phyloP scores from a whole-genome alignment of 2,329 filamentous ascomycete species.

The Trichoderma sp. region DNA sequence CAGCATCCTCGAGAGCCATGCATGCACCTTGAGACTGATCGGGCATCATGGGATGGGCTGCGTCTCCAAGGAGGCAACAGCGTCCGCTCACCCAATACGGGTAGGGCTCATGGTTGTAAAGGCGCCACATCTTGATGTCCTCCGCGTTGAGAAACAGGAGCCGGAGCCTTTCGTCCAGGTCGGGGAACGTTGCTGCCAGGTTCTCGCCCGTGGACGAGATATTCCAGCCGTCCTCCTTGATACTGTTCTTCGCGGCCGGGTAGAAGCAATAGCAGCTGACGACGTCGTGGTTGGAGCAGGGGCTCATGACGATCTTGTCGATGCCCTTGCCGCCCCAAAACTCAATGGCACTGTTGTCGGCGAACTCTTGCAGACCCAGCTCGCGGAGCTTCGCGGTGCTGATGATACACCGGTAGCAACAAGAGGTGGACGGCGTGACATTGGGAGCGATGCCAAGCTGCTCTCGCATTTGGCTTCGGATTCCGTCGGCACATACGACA shows the following conservation, averaged over 20 bases:
- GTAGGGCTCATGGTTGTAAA: conserved; percentile 53
- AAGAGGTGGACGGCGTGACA: conserved; percentile 55
- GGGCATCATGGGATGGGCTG: conserved; percentile 68
- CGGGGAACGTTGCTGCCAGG: conserved; percentile 58
- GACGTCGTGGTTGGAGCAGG: conserved; percentile 62
- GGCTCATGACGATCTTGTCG: conserved; percentile 66
- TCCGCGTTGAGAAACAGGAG: conserved; percentile 58
- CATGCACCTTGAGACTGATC: conserved; percentile 68
- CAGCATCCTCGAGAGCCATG: conserved; percentile 67
- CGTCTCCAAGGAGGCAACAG: conserved; percentile 62
- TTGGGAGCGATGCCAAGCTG: conserved; percentile 58
- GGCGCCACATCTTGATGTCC: conserved; percentile 63
- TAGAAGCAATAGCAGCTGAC: conserved; percentile 70
- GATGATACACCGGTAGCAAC: conserved; percentile 64
- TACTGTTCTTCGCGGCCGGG: conserved; percentile 59
- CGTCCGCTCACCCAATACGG: conserved; percentile 51
- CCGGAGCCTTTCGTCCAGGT: conserved; percentile 57
- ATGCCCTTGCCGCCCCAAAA: conserved; percentile 66
- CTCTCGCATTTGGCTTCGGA: conserved; percentile 59
- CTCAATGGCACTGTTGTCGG: conserved; percentile 58
- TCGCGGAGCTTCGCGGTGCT: conserved; percentile 54
- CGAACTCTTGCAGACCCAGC: conserved; percentile 60
- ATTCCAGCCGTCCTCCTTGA: conserved; percentile 58
- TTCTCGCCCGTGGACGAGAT: conserved; percentile 54
- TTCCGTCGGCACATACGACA: conserved; percentile 63